Evolutionary conservation across 345 rosid genomes (phyloP), one percentile per base, ranked within the genome.

Genomic region (Raphanus raphanistrum): DNA sequence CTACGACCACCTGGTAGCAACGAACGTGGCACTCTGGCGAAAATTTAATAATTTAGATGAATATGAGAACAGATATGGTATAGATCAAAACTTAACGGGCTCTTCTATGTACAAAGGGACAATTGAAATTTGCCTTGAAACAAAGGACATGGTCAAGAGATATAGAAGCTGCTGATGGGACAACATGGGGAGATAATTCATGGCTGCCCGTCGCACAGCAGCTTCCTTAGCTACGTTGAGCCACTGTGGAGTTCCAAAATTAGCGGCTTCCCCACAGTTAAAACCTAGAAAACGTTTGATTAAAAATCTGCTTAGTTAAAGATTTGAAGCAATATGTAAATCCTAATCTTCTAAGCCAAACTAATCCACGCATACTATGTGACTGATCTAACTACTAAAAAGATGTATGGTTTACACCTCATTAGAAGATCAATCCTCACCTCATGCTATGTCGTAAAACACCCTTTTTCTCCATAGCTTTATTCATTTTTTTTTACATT

Each of bases 181-280:
- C 76, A 95, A 94, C 99, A 95, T 95, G 28, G 99, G 99, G 74
- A 95, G 93, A 88, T 91, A 95, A 86, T 91, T 95, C 99, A 95
- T 95, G 63, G 99, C 99, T 73, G 99, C 99, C 83, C 99, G 86
- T 4, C 99, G 98, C 33, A 95, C 91, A 64, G 98, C 99, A 81
- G 99, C 99, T 80, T 91, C 99, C 87, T 90, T 95, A 12, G 99
- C 99, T 81, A 92, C 87, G 78, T 81, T 84, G 73, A 95, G 96
- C 99, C 99, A 95, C 81, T 90, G 94, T 28, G 99, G 93, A 76
- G 99, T 95, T 72, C 97, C 98, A 85, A 95, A 95, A 79, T 95
- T 95, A 73, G 99, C 97, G 33, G 99, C 99, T 85, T 95, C 99
- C 66, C 99, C 99, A 86, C 98, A 95, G 81, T 92, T 95, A 85